A percentile compares a stretch with the other conserved stretches of the same genome.
phyloP scores from a whole-genome alignment of 2,329 filamentous ascomycete species.

The Sporothrix sp. region DNA sequence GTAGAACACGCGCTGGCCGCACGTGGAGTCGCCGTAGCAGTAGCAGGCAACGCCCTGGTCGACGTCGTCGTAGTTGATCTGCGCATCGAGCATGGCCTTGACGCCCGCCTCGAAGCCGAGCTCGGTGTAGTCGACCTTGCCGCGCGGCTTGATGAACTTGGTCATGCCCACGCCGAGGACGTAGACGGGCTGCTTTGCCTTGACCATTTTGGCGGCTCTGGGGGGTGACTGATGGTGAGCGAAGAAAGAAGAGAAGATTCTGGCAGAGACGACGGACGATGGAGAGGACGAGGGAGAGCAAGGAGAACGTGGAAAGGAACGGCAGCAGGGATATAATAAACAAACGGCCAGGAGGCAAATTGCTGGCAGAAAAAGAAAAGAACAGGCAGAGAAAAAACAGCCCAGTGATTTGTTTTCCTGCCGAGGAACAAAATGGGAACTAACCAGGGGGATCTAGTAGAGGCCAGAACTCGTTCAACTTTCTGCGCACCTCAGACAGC shows the following conservation, averaged over 20 bases:
- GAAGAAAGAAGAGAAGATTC: neutral
- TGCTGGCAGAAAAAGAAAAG: neutral
- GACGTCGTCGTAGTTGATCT: slow-evolving; percentile 94
- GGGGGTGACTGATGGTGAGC: neutral
- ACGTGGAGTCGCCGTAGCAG: slow-evolving; percentile 92
- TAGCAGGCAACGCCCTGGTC: slow-evolving; percentile 95
- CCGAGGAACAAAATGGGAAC: slow-evolving; percentile 12
- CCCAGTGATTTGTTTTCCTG: neutral
- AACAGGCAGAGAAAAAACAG: neutral
- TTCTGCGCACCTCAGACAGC: too few species aligned
- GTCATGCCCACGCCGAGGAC: slow-evolving; percentile 97
- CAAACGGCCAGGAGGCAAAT: neutral
- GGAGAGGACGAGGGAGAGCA: neutral
- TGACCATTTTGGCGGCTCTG: slow-evolving; percentile 32
- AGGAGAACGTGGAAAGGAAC: neutral
- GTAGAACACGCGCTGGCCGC: slow-evolving; percentile 94
- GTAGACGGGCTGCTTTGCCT: slow-evolving; percentile 54
- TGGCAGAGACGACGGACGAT: neutral
- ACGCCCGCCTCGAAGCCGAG: slow-evolving; percentile 86
- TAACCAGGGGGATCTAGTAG: neutral
- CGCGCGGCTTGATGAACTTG: slow-evolving; percentile 95
- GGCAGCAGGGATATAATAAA: neutral
- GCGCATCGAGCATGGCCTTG: slow-evolving; percentile 75
- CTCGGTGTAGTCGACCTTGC: slow-evolving; percentile 90
- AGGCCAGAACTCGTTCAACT: too few species aligned